Percentiles rank a stretch among this genome's conserved stretches.
These are phyloP conservation scores for Holtermannia corniformis DNA, from an alignment of 768 basidiomycete genomes.

Conservation along the genomic window DNA sequence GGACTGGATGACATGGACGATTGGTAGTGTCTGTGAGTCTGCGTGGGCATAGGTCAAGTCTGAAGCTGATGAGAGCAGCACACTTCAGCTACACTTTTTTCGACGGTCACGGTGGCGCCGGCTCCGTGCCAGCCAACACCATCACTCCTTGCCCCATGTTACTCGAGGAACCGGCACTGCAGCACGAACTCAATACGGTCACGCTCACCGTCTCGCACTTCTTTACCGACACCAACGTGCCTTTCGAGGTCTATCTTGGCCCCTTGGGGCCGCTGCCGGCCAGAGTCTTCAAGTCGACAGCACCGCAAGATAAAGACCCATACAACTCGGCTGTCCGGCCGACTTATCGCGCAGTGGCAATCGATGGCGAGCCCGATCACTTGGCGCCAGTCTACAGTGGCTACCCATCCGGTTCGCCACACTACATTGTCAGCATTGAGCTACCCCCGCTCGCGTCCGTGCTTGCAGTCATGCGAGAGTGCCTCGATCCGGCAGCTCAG, in stretches of 20 bases:
- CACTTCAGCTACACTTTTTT: slow-evolving; percentile 75
- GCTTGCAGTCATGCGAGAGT: neutral
- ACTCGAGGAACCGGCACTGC: slow-evolving; percentile 67
- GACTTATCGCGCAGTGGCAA: neutral
- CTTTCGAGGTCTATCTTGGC: slow-evolving; percentile 68
- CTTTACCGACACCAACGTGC: slow-evolving; percentile 63
- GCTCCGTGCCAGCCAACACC: slow-evolving; percentile 46
- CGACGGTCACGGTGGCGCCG: slow-evolving; percentile 57
- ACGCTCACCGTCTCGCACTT: slow-evolving; percentile 82
- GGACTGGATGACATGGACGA: slow-evolving; percentile 92
- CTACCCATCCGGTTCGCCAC: neutral
- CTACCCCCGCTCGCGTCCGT: neutral
- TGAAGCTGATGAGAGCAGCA: slow-evolving; percentile 5
- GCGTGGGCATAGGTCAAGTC: neutral
- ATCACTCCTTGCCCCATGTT: slow-evolving; percentile 86
- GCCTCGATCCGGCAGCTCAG: neutral
- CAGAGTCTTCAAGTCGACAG: slow-evolving; percentile 60
- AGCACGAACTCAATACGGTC: slow-evolving; percentile 60
- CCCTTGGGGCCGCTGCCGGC: slow-evolving; percentile 75
- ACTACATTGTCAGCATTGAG: neutral
- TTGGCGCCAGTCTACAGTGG: neutral
- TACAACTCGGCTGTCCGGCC: neutral
- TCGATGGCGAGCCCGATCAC: neutral
- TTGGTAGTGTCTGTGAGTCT: slow-evolving; percentile 75
- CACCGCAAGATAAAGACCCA: slow-evolving; percentile 1